phyloP scores from a whole-genome alignment of 768 basidiomycete species.

The Lactarius sanguifluus region DNA sequence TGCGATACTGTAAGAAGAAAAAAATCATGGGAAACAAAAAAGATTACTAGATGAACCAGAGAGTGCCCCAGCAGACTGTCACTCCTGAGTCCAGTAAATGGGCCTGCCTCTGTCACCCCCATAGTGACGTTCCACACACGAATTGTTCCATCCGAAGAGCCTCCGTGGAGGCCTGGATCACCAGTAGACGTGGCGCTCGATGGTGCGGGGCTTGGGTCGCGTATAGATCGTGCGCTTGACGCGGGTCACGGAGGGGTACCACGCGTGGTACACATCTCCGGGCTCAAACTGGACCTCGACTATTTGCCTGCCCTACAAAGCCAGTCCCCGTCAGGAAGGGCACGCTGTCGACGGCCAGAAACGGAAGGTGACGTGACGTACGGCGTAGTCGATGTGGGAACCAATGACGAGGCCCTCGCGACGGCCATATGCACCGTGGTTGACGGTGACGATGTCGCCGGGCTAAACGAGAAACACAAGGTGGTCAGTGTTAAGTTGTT shows the following conservation, averaged over 20 bases:
- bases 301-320: conserved; percentile 70
- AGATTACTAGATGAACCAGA: conserved; percentile 20
- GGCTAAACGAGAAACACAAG: conserved; percentile 45
- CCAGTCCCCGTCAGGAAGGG: not conserved
- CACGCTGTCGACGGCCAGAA: not conserved
- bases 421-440: conserved; percentile 58
- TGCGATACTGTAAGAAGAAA: conserved; percentile 11
- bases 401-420: conserved; percentile 82
- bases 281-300: conserved; percentile 79
- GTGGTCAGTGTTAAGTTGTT: not conserved
- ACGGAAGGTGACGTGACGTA: conserved; percentile 45
- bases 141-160: not conserved
- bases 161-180: conserved; percentile 33
- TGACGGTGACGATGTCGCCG: conserved; percentile 79
- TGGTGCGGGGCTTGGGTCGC: conserved; percentile 50
- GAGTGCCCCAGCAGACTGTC: not conserved
- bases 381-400: conserved; percentile 66
- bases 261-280: conserved; percentile 65
- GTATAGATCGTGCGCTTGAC: conserved; percentile 67
- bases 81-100: not conserved
- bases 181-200: conserved; percentile 79
- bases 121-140: too few relatives aligned
- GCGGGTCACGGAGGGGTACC: conserved; percentile 78
- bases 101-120: too few relatives aligned
- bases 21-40: conserved; percentile 1